phyloP scores from a whole-genome alignment of 495 filamentous ascomycete genomes.

The Terfezia boudieri region DNA sequence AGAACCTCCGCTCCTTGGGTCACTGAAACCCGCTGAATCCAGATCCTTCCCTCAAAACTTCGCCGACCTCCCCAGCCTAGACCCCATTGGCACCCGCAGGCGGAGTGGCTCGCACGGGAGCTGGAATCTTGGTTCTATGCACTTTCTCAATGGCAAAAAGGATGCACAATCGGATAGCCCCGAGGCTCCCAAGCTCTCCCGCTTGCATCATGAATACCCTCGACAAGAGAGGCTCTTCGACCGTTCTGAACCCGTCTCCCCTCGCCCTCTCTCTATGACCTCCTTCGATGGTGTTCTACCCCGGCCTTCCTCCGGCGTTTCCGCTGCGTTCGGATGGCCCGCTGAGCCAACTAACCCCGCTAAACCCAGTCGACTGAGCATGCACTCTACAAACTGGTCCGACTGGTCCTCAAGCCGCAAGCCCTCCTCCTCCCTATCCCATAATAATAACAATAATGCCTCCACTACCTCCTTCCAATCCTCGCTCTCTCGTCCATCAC shows the following conservation, averaged over 20 bases:
- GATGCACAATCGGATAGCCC: conserved; percentile 12
- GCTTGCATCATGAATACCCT: not conserved
- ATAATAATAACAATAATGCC: conserved; percentile 1
- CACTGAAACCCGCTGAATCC: conserved; percentile 52
- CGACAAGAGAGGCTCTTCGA: conserved; percentile 24
- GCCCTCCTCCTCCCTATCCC: not conserved
- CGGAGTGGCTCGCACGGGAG: conserved; percentile 45
- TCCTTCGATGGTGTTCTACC: conserved; percentile 51
- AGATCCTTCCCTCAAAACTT: conserved; percentile 55
- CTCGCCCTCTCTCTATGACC: conserved; percentile 54
- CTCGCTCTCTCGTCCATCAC: conserved; percentile 1
- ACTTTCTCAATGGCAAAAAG: conserved; percentile 25
- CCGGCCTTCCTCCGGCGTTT: conserved; percentile 53
- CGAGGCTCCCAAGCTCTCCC: conserved; percentile 20
- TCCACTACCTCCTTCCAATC: conserved; percentile 4
- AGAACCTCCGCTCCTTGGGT: conserved; percentile 41
- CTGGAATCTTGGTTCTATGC: conserved; percentile 23
- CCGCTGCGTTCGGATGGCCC: conserved; percentile 43
- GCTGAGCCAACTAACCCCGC: conserved; percentile 20
- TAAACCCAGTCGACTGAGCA: conserved; percentile 25
- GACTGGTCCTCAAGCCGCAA: conserved; percentile 6
- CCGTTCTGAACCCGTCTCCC: conserved; percentile 42
- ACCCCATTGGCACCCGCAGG: conserved; percentile 41
- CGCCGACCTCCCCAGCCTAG: conserved; percentile 27
- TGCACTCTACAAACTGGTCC: conserved; percentile 36